Base-by-base conservation (phyloP, 1,284 basidiomycete species). In the Phellopilus nigrolimitatus region DNA sequence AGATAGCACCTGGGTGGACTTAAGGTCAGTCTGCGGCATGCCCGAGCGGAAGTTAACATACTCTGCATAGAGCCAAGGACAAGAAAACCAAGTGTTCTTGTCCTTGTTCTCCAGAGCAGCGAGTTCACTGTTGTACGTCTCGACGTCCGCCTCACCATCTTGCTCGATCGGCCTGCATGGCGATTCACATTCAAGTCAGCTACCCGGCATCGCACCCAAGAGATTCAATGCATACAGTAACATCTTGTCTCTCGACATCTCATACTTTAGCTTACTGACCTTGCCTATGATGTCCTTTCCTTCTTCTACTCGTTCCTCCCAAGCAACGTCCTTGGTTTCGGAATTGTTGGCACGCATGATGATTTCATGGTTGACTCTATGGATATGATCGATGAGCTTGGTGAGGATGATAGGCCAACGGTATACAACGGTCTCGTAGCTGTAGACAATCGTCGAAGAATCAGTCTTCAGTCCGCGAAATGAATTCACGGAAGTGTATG, bases 61-160 rank as follows among this genome's bases (percentile, higher is more conserved):
- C 82, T 98, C 95, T 54, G 93, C 91, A 64, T 80, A 97, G 10
- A 99, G 75, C 93, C 95, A 98, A 3, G 93, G 89, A 6, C 90
- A 83, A 1, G 80, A 87, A 64, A 94, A 93, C 95, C 95, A 99
- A 0, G 85, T 89, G 59, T 84, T 76, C 56, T 80, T 75, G 1
- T 74, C 71, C 1, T 73, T 66, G 9, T 70, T 62, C 0, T 67
- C 69, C 1, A 88, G 72, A 1, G 66, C 64, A 2, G 68, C 68
- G 9, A 97, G 71, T 57, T 90, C 84, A 0, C 70, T 63, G 59
- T 97, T 97, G 69, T 93, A 97, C 19, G 76, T 69, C 0, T 77
- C 73, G 1, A 79, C 69, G 52, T 82, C 78, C 13, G 80, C 68
- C 40, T 86, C 88, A 1, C 85, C 85, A 59, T 95, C 93, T 3